Conservation (phyloP, 768 basidiomycete genomes). For the Trametes elegans region DNA sequence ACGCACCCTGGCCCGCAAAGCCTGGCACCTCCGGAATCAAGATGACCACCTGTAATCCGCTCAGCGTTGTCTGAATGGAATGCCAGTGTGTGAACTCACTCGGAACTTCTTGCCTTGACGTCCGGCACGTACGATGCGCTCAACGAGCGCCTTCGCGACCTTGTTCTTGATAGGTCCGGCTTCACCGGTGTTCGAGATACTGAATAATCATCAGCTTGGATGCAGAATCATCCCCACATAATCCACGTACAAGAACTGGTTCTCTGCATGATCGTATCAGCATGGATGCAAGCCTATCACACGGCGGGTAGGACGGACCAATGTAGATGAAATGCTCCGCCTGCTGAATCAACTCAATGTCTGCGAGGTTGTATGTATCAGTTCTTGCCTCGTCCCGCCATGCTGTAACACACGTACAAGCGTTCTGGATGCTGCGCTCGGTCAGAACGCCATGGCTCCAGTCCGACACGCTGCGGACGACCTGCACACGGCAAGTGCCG, state of each 20-base stretch:
- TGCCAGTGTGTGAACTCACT: constrained; percentile 34
- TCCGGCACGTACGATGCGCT: constrained; percentile 84
- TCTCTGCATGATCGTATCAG: constrained; percentile 41
- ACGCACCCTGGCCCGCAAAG: constrained; percentile 59
- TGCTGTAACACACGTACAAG: constrained; percentile 54
- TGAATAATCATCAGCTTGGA: constrained; percentile 27
- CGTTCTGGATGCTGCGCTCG: constrained; percentile 91
- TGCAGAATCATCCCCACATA: not conserved
- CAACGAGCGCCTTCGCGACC: constrained; percentile 80
- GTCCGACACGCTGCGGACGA: constrained; percentile 81
- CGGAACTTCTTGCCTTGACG: constrained; percentile 71
- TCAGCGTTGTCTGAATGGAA: not conserved
- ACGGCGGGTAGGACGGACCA: constrained; percentile 44
- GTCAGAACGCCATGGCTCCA: constrained; percentile 93
- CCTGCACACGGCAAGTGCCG: constrained; percentile 71
- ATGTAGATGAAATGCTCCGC: constrained; percentile 92
- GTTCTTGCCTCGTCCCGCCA: not conserved
- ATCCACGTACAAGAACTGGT: constrained; percentile 79
- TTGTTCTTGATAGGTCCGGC: constrained; percentile 70
- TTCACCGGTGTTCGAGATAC: constrained; percentile 70
- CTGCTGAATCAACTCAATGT: constrained; percentile 77
- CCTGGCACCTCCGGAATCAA: constrained; percentile 90
- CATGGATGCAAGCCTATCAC: too few relatives aligned
- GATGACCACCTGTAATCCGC: constrained; percentile 68
- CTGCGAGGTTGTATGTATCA: constrained; percentile 35